Evolutionary conservation across 805 yeast species (phyloP), one percentile per base, ranked within the genome.

Genomic region (Zygotorulaspora florentina): DNA sequence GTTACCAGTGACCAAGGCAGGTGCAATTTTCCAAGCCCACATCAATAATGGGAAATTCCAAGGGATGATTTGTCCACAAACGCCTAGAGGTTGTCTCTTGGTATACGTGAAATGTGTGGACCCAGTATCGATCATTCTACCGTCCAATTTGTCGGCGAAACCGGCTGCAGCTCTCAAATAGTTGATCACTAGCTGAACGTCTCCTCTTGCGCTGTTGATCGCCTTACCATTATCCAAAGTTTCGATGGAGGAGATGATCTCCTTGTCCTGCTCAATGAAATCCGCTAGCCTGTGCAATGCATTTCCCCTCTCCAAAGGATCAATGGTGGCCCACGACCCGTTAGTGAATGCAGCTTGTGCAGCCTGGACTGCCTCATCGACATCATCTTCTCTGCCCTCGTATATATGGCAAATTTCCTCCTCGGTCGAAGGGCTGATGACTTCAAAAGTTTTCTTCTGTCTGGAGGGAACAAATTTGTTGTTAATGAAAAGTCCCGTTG

Each of bases 1-100:
- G 77, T 88, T 87, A 71, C 96, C 96, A 44, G 95, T 79, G 46
- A 95, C 95, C 54, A 89, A 68, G 46, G 95, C 95, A 39, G 97
- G 96, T 48, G 90, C 96, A 51, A 90, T 73, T 70, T 90, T 90
- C 97, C 97, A 90, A 25, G 95, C 74, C 74, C 88, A 85, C 93
- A 90, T 89, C 66, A 87, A 76, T 57, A 90, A 70, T 52, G 97
- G 97, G 80, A 88, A 90, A 73, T 90, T 90, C 97, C 97, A 90
- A 57, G 97, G 96, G 56, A 90, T 89, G 63, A 90, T 86, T 69
- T 87, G 95, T 48, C 96, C 97, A 67, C 95, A 87, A 39, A 90
- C 96, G 65, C 96, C 97, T 59, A 87, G 73, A 48, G 97, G 96
- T 70, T 89, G 96, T 68, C 85, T 84, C 67, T 81, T 80, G 54